Evolutionary conservation across 345 rosid genomes (phyloP).

Genomic region (Isatis tinctoria): DNA sequence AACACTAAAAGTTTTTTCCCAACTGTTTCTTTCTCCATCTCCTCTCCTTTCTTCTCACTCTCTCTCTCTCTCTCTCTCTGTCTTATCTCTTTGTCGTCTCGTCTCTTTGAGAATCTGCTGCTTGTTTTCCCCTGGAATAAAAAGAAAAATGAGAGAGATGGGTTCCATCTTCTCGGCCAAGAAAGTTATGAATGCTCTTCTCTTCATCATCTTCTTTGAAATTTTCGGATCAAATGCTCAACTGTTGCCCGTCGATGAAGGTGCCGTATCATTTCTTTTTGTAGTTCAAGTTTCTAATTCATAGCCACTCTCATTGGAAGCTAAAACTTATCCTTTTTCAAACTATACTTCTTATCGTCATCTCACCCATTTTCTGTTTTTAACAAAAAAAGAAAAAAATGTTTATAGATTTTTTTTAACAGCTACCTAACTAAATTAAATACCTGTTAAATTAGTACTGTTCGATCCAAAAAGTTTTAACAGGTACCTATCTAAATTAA

Average conservation of each 20-base stretch:
- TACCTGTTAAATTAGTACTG: no score
- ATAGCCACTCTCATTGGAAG: not conserved
- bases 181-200: slow-evolving; percentile 22
- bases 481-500: no score
- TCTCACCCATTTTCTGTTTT: not conserved
- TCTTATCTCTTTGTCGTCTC: no score
- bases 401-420: not conserved
- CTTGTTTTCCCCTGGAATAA: not conserved
- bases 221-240: slow-evolving; percentile 45
- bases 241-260: slow-evolving; percentile 55
- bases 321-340: not conserved
- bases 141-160: slow-evolving; percentile 21
- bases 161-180: slow-evolving; percentile 18
- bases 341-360: not conserved
- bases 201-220: slow-evolving; percentile 29
- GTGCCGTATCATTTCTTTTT: slow-evolving; percentile 24
- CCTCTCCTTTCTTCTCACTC: not conserved
- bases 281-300: not conserved
- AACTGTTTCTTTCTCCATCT: not conserved
- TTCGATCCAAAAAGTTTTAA: no score
- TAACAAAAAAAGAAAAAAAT: not conserved
- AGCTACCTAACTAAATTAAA: not conserved
- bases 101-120: not conserved
- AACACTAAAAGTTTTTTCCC: slow-evolving; percentile 9
- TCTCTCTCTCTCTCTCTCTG: not conserved